Evolutionary conservation across 805 yeast species (phyloP), one percentile per base, ranked within the genome.

Genomic region (Ascoidea rubescens): DNA sequence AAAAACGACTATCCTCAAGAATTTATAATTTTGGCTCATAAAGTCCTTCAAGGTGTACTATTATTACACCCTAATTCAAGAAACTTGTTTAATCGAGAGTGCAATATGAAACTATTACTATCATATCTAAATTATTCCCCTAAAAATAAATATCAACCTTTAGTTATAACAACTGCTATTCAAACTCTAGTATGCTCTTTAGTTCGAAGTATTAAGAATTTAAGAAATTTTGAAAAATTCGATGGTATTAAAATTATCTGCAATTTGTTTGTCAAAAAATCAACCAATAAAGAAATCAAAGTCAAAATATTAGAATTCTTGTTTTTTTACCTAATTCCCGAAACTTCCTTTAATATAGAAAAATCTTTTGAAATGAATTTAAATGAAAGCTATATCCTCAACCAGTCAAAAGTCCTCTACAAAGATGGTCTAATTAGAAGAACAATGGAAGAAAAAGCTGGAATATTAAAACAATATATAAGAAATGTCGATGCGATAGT

Each of bases 321-420:
- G 51, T 76, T 84, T 52, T 81, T 83, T 61, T 84, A 84, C 59
- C 64, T 84, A 52, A 71, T 78, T 6, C 88, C 87, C 10, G 91
- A 83, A 62, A 65, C 74, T 1, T 51, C 55, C 16, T 48, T 53
- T 2, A 53, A 51, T 16, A 48, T 52, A 8, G 59, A 54, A 46
- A 52, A 53, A 31, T 50, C 56, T 3, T 51, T 48, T 33, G 52
- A 52, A 5, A 43, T 51, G 55, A 44, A 55, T 21, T 49, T 54
- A 7, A 54, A 57, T 37, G 58, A 54, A 49, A 45, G 49, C 32
- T 53, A 53, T 46, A 50, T 53, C 7, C 53, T 58, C 5, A 55
- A 55, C 32, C 55, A 54, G 17, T 50, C 54, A 5, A 52, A 45
- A 46, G 42, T 32, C 21, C 47, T 54, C 32, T 52, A 51, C 42